These are phyloP conservation scores for Groenewaldozyma auringiensis DNA, from an alignment of 1,139 yeast genomes.

Conservation along the genomic window DNA sequence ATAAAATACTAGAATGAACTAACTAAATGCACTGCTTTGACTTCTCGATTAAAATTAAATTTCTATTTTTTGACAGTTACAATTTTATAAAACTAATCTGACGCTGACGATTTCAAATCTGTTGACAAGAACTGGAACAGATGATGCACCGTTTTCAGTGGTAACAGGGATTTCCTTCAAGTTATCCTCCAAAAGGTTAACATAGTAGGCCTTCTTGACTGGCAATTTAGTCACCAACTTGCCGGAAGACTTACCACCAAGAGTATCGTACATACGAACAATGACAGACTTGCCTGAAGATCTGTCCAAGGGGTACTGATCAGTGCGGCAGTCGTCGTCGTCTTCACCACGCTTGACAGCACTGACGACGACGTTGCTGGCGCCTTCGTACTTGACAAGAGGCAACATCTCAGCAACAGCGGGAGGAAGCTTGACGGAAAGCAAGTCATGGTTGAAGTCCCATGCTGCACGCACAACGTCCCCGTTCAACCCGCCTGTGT, in stretches of 20 bases:
- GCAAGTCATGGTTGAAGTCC: conserved; percentile 58
- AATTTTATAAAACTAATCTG: conserved; percentile 1
- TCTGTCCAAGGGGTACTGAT: conserved; percentile 29
- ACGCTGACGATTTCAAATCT: conserved; percentile 7
- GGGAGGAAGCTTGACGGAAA: conserved; percentile 13
- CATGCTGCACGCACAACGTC: conserved; percentile 68
- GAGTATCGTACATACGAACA: conserved; percentile 69
- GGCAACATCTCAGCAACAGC: conserved; percentile 13
- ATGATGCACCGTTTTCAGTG: conserved; percentile 5
- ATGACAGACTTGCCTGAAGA: conserved; percentile 34
- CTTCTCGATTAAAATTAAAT: too few relatives aligned
- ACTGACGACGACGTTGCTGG: conserved; percentile 56
- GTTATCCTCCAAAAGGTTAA: conserved; percentile 11
- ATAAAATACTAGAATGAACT: too few relatives aligned
- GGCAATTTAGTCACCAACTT: conserved; percentile 27
- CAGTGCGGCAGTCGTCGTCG: conserved; percentile 42
- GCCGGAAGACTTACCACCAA: conserved; percentile 67
- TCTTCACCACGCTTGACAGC: conserved; percentile 82
- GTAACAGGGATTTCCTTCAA: conserved; percentile 8
- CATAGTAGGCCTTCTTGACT: conserved; percentile 9
- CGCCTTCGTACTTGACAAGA: conserved; percentile 36
- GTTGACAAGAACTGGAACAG: conserved; percentile 8
- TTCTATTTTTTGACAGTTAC: too few relatives aligned
- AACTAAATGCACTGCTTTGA: too few relatives aligned
- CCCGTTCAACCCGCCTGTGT: conserved; percentile 51